These are phyloP conservation scores for Didymella glomerata DNA, from an alignment of 2,329 filamentous ascomycete species.

Conservation along the genomic window DNA sequence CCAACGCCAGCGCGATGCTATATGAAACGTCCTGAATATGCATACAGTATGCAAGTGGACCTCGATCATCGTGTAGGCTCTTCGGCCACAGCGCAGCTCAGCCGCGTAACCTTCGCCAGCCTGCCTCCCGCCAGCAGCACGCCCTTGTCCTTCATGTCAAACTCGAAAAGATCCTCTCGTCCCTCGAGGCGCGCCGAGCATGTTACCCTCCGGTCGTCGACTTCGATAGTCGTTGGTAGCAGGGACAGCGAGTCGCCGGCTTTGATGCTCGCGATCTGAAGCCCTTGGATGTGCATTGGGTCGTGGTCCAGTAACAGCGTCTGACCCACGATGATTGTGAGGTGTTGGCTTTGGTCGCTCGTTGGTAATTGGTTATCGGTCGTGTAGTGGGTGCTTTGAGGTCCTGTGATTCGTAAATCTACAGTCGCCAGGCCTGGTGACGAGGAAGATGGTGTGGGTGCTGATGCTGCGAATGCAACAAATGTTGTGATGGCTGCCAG, in stretches of 20 bases:
- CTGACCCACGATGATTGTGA: constrained; percentile 31
- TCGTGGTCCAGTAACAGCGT: constrained; percentile 29
- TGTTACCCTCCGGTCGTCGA: constrained; percentile 21
- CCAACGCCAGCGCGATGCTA: constrained; percentile 12
- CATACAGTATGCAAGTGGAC: background rate
- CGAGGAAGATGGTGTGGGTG: constrained; percentile 12
- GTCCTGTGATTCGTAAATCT: constrained; percentile 23
- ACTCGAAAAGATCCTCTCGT: constrained; percentile 17
- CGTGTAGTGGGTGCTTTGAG: constrained; percentile 22
- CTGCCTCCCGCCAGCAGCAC: constrained; percentile 23
- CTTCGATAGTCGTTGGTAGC: constrained; percentile 8
- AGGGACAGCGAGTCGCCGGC: constrained; percentile 17
- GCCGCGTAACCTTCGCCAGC: constrained; percentile 26
- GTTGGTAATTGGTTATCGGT: constrained; percentile 19
- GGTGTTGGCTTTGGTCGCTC: constrained; percentile 17
- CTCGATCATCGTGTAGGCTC: background rate
- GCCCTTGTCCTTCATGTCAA: constrained; percentile 21
- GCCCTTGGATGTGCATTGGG: constrained; percentile 27
- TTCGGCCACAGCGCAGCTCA: constrained; percentile 1
- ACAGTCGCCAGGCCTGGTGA: constrained; percentile 20
- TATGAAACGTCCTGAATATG: background rate
- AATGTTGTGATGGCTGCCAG: constrained; percentile 14
- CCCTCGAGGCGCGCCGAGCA: constrained; percentile 25
- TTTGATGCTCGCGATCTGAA: constrained; percentile 25
- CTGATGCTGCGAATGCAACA: constrained; percentile 13